A percentile compares a stretch with the other conserved stretches of the same genome.
Conservation (phyloP, 1,139 yeast species). For the Diutina mesorugosa region DNA sequence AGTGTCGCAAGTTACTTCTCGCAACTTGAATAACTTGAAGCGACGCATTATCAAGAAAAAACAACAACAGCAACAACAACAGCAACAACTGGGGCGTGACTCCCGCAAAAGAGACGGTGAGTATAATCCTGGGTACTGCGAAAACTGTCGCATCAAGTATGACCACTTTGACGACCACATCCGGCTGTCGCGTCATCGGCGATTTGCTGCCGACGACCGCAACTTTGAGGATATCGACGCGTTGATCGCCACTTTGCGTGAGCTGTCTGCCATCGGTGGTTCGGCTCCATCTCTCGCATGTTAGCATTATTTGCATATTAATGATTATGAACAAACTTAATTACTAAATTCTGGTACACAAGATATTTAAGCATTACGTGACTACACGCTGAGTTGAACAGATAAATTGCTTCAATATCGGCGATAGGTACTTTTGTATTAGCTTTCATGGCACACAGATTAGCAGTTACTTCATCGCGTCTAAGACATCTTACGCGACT, state of each 20-base stretch:
- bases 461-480: too few relatives aligned
- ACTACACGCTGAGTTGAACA: too few relatives aligned
- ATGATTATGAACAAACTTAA: background rate
- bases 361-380: too few relatives aligned
- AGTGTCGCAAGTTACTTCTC: slow-evolving; percentile 54
- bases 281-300: background rate
- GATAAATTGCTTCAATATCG: too few relatives aligned
- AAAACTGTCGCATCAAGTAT: slow-evolving; percentile 82
- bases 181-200: slow-evolving; percentile 55
- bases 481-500: too few relatives aligned
- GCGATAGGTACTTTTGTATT: too few relatives aligned
- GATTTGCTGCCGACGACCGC: slow-evolving; percentile 60
- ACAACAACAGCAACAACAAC: slow-evolving; percentile 13
- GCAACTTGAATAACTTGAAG: slow-evolving; percentile 49
- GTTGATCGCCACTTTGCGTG: slow-evolving; percentile 39
- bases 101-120: slow-evolving; percentile 15
- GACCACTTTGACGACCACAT: slow-evolving; percentile 74
- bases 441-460: too few relatives aligned
- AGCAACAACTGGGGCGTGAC: slow-evolving; percentile 2
- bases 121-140: slow-evolving; percentile 66
- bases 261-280: slow-evolving; percentile 10
- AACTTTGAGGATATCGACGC: slow-evolving; percentile 73
- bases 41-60: slow-evolving; percentile 34
- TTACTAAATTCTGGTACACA: background rate
- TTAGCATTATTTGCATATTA: background rate